A percentile compares a stretch with the other conserved stretches of the same genome.
Conservation (phyloP, 202 grass and related monocot species). For the Panicum hallii region DNA sequence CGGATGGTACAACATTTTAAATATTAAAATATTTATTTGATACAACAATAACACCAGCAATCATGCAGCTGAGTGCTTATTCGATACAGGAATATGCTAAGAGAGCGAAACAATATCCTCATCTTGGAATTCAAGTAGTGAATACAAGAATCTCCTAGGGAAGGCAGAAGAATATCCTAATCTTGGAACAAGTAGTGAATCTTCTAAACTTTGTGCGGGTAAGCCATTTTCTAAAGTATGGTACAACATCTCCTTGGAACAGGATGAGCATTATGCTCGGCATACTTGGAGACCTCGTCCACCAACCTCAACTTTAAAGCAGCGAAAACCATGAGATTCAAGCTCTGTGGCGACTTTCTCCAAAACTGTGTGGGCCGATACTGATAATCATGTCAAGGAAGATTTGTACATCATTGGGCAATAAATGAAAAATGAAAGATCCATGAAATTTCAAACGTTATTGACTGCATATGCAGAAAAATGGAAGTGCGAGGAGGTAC, state of each 20-base stretch:
- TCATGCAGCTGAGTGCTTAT: constrained; percentile 10
- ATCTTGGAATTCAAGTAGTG: not conserved
- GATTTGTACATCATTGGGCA: constrained; percentile 13
- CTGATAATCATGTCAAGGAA: constrained; percentile 68
- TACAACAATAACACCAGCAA: constrained; percentile 34
- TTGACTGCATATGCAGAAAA: not conserved
- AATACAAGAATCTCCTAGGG: not conserved
- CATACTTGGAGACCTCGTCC: constrained; percentile 74
- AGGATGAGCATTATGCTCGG: constrained; percentile 25
- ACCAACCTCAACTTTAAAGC: constrained; percentile 83
- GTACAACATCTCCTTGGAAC: constrained; percentile 41
- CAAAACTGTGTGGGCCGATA: constrained; percentile 47
- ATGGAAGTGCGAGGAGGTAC: not conserved
- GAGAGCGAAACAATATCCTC: not conserved
- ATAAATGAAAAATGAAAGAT: not conserved
- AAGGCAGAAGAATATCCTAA: not conserved
- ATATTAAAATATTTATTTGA: not conserved
- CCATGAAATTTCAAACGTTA: not conserved
- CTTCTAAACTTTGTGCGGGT: not conserved
- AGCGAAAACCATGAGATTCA: constrained; percentile 65
- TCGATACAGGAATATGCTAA: not conserved
- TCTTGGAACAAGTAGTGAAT: constrained; percentile 1
- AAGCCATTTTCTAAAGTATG: constrained; percentile 18
- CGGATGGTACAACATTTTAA: constrained; percentile 5
- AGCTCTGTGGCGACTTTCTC: constrained; percentile 71